Evolutionary conservation across 345 rosid genomes (phyloP).

Genomic region (Citrus sp.): DNA sequence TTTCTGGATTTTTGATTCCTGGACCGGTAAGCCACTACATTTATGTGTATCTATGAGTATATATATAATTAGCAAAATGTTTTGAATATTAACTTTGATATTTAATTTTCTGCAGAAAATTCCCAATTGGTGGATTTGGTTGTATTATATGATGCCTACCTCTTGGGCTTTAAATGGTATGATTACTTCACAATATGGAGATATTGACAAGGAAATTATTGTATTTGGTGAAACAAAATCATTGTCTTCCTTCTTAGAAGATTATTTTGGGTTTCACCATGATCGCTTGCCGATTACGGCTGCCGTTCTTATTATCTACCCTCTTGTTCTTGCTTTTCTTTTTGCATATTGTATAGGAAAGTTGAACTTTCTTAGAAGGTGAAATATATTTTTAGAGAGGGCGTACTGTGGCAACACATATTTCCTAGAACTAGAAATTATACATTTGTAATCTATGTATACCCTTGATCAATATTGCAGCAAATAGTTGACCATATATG

Average conservation of each 20-base stretch:
- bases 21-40: constrained; percentile 44
- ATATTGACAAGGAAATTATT: constrained; percentile 34
- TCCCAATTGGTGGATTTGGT: constrained; percentile 89
- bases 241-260: constrained; percentile 42
- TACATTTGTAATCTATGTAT: no score
- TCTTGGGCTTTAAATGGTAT: constrained; percentile 66
- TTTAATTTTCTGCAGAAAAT: constrained; percentile 46
- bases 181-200: constrained; percentile 78
- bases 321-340: constrained; percentile 50
- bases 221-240: constrained; percentile 47
- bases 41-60: no score
- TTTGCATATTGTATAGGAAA: constrained; percentile 51
- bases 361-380: constrained; percentile 65
- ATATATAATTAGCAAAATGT: neutral
- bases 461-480: no score
- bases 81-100: neutral
- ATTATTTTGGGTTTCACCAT: constrained; percentile 54
- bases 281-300: constrained; percentile 34
- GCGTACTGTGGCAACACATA: neutral
- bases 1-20: constrained; percentile 69
- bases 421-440: neutral
- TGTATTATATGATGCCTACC: constrained; percentile 57
- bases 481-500: no score
- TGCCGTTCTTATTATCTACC: constrained; percentile 40
- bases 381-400: neutral